phyloP scores from a whole-genome alignment of 805 yeast genomes.

The Cyberlindnera maclurae region DNA sequence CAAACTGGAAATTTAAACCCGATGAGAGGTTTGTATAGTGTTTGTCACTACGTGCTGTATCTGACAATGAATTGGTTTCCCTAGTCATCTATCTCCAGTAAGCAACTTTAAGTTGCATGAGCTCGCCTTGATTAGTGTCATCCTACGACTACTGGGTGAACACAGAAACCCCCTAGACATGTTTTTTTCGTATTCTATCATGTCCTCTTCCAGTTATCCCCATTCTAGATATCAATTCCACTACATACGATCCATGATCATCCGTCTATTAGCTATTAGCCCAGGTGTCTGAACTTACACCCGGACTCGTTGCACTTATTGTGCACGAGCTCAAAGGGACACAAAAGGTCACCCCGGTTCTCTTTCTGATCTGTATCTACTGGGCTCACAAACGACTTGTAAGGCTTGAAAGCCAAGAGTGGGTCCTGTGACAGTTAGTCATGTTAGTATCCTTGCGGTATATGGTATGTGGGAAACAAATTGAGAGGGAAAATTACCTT shows the following conservation, averaged over 20 bases:
- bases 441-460: conserved; percentile 15
- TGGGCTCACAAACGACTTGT: conserved; percentile 8
- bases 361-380: neutral
- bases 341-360: conserved; percentile 9
- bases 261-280: neutral
- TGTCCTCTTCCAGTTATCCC: too few species aligned
- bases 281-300: conserved; percentile 20
- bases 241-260: neutral
- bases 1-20: too few species aligned
- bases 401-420: conserved; percentile 17
- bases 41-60: too few species aligned
- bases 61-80: too few species aligned
- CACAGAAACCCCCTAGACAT: too few species aligned
- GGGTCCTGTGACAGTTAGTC: conserved; percentile 9
- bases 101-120: too few species aligned
- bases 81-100: too few species aligned
- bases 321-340: conserved; percentile 20
- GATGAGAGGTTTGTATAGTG: neutral
- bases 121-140: too few species aligned
- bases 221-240: too few species aligned
- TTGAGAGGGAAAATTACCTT: conserved; percentile 18
- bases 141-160: too few species aligned
- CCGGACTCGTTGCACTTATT: conserved; percentile 16
- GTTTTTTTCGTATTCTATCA: too few species aligned
- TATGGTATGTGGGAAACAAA: neutral